Evolutionary conservation across 148 eudicot genomes (phyloP).

Genomic region (Heliosperma pusillum): DNA sequence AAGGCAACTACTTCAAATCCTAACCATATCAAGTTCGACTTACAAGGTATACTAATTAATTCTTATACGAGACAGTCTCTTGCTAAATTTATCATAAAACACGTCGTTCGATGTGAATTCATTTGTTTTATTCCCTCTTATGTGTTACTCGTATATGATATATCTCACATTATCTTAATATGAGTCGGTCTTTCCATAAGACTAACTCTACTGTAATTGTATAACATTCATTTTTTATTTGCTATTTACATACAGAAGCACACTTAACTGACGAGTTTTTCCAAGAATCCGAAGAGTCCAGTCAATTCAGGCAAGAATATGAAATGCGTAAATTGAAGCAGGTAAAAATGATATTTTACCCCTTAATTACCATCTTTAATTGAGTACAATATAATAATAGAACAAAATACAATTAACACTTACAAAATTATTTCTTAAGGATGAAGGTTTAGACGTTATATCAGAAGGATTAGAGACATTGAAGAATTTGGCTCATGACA

Average conservation of each 20-base stretch:
- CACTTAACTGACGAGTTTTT: constrained; percentile 55
- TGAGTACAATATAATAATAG: no score
- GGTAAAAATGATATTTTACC: constrained; percentile 34
- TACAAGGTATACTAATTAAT: constrained; percentile 25
- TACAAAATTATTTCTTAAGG: constrained; percentile 31
- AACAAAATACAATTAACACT: neutral
- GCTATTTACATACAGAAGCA: constrained; percentile 59
- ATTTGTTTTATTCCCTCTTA: no score
- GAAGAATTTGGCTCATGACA: constrained; percentile 84
- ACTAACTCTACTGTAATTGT: no score
- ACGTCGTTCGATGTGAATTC: no score
- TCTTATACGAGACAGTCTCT: no score
- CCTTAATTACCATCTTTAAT: neutral
- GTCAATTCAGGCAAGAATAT: constrained; percentile 70
- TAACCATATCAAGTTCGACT: constrained; percentile 64
- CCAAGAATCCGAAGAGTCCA: constrained; percentile 74
- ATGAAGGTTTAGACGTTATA: constrained; percentile 87
- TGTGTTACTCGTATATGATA: no score
- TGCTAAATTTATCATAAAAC: no score
- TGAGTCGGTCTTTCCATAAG: no score
- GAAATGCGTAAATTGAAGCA: constrained; percentile 90
- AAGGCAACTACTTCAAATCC: constrained; percentile 53
- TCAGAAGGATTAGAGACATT: constrained; percentile 90
- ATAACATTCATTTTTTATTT: no score
- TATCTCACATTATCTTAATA: no score